A percentile compares a stretch with the other conserved stretches of the same genome.
These are phyloP conservation scores for Leucocoprinus birnbaumii DNA, from an alignment of 768 basidiomycete genomes.

Conservation along the genomic window DNA sequence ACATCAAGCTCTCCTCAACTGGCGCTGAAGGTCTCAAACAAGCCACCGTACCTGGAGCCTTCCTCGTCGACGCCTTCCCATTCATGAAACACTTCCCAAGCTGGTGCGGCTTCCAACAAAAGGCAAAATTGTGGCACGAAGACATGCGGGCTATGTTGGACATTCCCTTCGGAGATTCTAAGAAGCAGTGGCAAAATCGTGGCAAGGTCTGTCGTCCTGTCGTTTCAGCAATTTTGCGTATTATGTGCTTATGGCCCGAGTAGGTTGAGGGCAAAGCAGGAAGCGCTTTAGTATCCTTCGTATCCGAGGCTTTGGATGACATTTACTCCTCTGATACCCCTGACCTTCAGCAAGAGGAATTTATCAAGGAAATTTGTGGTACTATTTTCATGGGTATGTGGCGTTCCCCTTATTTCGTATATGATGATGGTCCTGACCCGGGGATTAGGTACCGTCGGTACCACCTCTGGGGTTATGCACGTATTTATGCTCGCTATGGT, in stretches of 20 bases:
- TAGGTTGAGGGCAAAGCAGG: not conserved
- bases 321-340: constrained; percentile 7
- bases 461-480: constrained; percentile 41
- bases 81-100: constrained; percentile 45
- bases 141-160: constrained; percentile 37
- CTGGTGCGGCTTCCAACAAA: constrained; percentile 50
- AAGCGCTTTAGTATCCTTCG: constrained; percentile 8
- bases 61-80: constrained; percentile 40
- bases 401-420: not conserved
- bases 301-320: constrained; percentile 12
- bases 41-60: constrained; percentile 49
- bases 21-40: constrained; percentile 51
- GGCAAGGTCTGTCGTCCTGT: constrained; percentile 15
- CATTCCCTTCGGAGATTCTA: constrained; percentile 40
- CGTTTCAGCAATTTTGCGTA: not conserved
- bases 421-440: not conserved
- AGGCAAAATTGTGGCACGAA: constrained; percentile 38
- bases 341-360: constrained; percentile 2
- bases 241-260: not conserved
- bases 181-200: constrained; percentile 26
- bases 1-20: constrained; percentile 46
- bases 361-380: constrained; percentile 26
- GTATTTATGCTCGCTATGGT: constrained; percentile 38
- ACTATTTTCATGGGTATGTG: constrained; percentile 1
- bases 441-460: constrained; percentile 44